Percentiles rank a stretch among this genome's conserved stretches.
These are phyloP conservation scores for Psidium friedrichsthalianum DNA, from an alignment of 345 rosid species.

Conservation along the genomic window DNA sequence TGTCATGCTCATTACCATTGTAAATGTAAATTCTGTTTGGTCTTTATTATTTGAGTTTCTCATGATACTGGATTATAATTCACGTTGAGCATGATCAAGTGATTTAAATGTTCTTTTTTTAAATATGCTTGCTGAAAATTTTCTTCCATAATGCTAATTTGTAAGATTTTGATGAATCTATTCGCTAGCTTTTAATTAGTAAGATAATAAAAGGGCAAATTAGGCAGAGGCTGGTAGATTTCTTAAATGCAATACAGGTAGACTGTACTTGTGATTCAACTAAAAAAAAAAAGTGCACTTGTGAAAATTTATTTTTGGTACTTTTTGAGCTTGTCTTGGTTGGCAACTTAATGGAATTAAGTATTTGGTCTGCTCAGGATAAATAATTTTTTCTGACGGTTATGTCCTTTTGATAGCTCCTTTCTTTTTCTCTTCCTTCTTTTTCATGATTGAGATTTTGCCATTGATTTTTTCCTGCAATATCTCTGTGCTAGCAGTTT, in stretches of 20 bases:
- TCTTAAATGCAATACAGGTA: neutral
- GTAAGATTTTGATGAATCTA: neutral
- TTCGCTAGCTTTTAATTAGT: neutral
- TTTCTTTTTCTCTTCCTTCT: neutral
- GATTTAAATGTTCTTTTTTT: neutral
- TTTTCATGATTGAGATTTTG: neutral
- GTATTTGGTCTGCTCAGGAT: neutral
- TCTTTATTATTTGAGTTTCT: neutral
- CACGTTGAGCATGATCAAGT: neutral
- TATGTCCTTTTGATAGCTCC: neutral
- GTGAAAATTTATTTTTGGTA: neutral
- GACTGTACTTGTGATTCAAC: neutral
- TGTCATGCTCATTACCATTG: neutral
- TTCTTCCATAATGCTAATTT: neutral
- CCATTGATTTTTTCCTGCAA: neutral
- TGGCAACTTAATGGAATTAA: neutral
- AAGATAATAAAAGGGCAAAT: neutral
- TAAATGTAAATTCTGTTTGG: neutral
- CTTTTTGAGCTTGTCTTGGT: neutral
- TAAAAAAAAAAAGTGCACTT: neutral
- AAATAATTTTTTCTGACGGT: neutral
- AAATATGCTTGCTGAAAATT: neutral
- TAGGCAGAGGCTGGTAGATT: neutral
- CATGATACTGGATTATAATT: neutral
- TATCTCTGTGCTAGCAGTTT: neutral